A percentile compares a stretch with the other conserved stretches of the same genome.
Evolutionary conservation across 768 basidiomycete genomes (phyloP).

Genomic region (Hericium erinaceus): DNA sequence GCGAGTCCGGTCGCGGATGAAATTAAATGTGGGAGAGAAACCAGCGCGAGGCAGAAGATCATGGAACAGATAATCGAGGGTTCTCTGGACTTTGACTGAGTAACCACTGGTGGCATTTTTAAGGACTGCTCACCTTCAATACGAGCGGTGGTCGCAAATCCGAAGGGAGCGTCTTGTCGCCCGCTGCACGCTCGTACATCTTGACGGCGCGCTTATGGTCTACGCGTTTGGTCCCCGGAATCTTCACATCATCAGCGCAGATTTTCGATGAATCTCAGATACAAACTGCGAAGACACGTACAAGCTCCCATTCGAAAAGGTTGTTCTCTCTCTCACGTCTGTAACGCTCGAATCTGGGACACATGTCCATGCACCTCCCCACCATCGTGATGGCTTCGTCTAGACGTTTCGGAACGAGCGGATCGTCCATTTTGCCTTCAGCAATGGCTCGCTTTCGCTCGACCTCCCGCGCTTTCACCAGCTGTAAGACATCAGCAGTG

Average conservation of each 20-base stretch:
- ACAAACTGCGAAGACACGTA: slow-evolving; percentile 30
- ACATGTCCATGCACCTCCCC: slow-evolving; percentile 91
- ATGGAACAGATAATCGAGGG: slow-evolving; percentile 89
- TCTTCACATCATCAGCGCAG: slow-evolving; percentile 39
- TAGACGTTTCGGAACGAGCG: slow-evolving; percentile 64
- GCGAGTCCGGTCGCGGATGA: slow-evolving; percentile 88
- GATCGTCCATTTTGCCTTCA: slow-evolving; percentile 84
- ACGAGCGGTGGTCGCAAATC: slow-evolving; percentile 84
- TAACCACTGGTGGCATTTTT: neutral
- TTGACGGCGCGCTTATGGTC: slow-evolving; percentile 87
- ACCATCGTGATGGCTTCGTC: slow-evolving; percentile 90
- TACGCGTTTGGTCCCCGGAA: slow-evolving; percentile 76
- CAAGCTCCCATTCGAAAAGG: slow-evolving; percentile 77
- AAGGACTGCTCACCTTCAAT: slow-evolving; percentile 48
- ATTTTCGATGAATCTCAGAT: slow-evolving; percentile 1
- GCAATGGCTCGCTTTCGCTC: slow-evolving; percentile 70
- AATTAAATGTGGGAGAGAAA: slow-evolving; percentile 63
- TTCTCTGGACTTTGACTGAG: slow-evolving; percentile 39
- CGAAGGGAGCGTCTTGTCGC: slow-evolving; percentile 84
- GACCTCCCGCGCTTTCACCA: slow-evolving; percentile 63
- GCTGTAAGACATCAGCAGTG: slow-evolving; percentile 23
- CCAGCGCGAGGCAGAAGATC: slow-evolving; percentile 63
- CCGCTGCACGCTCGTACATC: slow-evolving; percentile 89
- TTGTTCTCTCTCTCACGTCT: slow-evolving; percentile 85
- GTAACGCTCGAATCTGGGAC: slow-evolving; percentile 88